Evolutionary conservation across 2,329 filamentous ascomycete species (phyloP).

Genomic region (Lachnellula willkommii): DNA sequence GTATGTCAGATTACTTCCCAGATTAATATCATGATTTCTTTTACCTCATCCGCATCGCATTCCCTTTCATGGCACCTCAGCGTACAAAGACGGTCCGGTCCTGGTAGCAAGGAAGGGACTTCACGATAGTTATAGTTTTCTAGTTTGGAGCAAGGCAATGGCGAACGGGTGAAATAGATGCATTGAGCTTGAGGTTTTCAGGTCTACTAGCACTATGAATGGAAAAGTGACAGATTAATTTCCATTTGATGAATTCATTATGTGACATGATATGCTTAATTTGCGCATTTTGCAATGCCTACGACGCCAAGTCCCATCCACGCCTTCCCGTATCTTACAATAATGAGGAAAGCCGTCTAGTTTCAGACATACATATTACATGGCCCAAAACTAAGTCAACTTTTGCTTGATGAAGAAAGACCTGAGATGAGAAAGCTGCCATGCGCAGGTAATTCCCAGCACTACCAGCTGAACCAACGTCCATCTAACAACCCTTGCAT

Average conservation of each 20-base stretch:
- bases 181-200: constrained; percentile 22
- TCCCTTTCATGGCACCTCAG: constrained; percentile 18
- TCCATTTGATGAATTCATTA: constrained; percentile 10
- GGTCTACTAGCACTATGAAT: constrained; percentile 24
- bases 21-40: constrained; percentile 28
- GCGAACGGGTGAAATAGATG: constrained; percentile 31
- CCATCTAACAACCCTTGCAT: constrained; percentile 88
- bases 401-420: constrained; percentile 99
- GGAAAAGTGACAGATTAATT: constrained; percentile 19
- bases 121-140: constrained; percentile 28
- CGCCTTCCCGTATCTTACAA: constrained; percentile 7
- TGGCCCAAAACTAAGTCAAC: constrained; percentile 61
- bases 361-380: not conserved
- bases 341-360: not conserved
- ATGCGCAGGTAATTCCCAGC: constrained; percentile 82
- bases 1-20: constrained; percentile 25
- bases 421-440: constrained; percentile 92
- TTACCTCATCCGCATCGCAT: constrained; percentile 21
- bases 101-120: constrained; percentile 25
- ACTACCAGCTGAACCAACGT: constrained; percentile 84
- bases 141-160: constrained; percentile 27
- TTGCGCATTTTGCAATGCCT: not conserved
- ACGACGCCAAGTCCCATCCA: not conserved
- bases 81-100: constrained; percentile 21
- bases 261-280: constrained; percentile 7